These are phyloP conservation scores for Apiospora hydei DNA, from an alignment of 2,329 filamentous ascomycete species.

Conservation along the genomic window DNA sequence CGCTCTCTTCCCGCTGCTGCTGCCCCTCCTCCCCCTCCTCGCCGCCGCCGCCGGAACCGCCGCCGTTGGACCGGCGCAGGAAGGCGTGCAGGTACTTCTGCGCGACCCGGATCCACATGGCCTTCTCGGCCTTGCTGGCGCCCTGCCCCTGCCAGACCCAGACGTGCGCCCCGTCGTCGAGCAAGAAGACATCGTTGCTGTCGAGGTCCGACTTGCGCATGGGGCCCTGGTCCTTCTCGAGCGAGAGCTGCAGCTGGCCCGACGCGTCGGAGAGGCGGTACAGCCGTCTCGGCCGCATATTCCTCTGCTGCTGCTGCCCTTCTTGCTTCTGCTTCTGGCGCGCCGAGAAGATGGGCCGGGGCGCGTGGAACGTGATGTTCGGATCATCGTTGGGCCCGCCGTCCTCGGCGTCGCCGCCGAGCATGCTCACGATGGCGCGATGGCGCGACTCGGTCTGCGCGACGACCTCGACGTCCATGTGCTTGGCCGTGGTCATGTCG, in stretches of 20 bases:
- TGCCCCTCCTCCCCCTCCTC: not conserved
- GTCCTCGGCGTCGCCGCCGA: constrained; percentile 49
- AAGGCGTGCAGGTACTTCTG: constrained; percentile 60
- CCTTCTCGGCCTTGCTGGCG: constrained; percentile 65
- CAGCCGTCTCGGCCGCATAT: constrained; percentile 51
- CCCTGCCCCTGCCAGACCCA: constrained; percentile 72
- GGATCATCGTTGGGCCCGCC: constrained; percentile 41
- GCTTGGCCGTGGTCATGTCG: constrained; percentile 69
- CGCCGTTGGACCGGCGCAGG: constrained; percentile 34
- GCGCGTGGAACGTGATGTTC: constrained; percentile 46
- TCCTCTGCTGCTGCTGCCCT: constrained; percentile 29
- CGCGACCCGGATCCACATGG: constrained; percentile 66
- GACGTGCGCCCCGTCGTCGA: constrained; percentile 62
- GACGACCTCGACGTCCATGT: constrained; percentile 70
- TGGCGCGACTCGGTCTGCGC: constrained; percentile 66
- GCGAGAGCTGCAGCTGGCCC: constrained; percentile 62
- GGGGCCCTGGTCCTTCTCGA: constrained; percentile 63
- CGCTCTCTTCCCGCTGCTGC: not conserved
- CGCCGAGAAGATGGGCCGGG: constrained; percentile 49
- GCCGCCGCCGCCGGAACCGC: not conserved
- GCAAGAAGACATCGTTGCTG: constrained; percentile 67
- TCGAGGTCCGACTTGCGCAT: constrained; percentile 60
- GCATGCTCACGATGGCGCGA: constrained; percentile 61
- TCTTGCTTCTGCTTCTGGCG: constrained; percentile 33
- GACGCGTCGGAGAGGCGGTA: constrained; percentile 70